Evolutionary conservation across 352 stramenopile genomes (phyloP), one percentile per base, ranked within the genome.

Genomic region (Globisporangium heterothallicum): DNA sequence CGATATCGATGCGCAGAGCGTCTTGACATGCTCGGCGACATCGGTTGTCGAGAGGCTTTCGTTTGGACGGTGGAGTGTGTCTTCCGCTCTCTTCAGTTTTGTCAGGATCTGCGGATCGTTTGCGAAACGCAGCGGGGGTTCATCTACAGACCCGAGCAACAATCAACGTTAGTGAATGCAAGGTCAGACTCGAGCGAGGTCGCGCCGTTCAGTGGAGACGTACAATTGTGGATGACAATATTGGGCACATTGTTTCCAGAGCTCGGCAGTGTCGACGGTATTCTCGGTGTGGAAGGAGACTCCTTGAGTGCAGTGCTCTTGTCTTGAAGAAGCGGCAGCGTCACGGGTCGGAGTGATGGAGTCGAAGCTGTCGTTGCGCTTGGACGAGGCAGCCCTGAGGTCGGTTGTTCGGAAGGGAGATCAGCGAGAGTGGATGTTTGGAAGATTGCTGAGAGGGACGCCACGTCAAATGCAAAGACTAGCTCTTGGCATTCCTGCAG

Each of bases 401-500:
- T n/a, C n/a, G n/a, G n/a, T n/a, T n/a, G n/a, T 22, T 19, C 44
- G n/a, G 27, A 14, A 38, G 26, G 18, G 8, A 14, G 21, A 19
- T 34, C 27, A n/a, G 24, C 26, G 26, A 22, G 24, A 19, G 10
- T 22, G n/a, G 27, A 40, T 14, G 16, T 7, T 10, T 40, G 26
- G 16, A 41, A 50, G 16, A 50, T 41, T 25, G 47, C 47, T 34
- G 47, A 43, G 27, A 53, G 47, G n/a, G 52, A 46, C 9, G 42
- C 16, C 30, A 41, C 46, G 29, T 45, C 56, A 36, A 70, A 47
- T 1, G 35, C 51, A 1, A 16, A 46, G 35, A 80, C 44, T 22
- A 58, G 59, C 32, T 69, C 52, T 38, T 77, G 61, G 26, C 61
- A 66, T 26, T 53, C 55, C 27, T 65, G 47, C 22, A 80, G 59